Percentiles rank a stretch among this genome's conserved stretches.
Conservation (phyloP, 768 basidiomycete genomes). For the Crucibulum laeve region DNA sequence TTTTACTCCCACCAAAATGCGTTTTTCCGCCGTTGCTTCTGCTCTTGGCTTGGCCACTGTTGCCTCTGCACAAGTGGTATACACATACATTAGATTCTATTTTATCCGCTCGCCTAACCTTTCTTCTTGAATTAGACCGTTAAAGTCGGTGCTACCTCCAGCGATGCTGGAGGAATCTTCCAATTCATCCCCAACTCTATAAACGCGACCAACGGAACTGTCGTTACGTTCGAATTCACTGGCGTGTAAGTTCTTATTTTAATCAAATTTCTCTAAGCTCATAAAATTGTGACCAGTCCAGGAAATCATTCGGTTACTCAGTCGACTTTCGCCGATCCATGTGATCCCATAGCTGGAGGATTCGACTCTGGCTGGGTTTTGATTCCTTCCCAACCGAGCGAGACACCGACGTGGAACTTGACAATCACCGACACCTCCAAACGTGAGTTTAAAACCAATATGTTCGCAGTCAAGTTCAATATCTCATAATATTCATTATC, state of each 20-base stretch:
- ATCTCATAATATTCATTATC: conserved; percentile 2
- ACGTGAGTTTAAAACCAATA: conserved; percentile 28
- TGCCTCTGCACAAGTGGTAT: conserved; percentile 18
- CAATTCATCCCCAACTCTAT: conserved; percentile 41
- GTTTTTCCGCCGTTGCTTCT: conserved; percentile 4
- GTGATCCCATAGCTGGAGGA: conserved; percentile 37
- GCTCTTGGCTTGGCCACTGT: conserved; percentile 10
- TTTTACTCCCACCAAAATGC: conserved; percentile 5
- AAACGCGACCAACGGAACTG: conserved; percentile 37
- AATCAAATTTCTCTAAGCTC: not conserved
- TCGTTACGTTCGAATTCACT: conserved; percentile 45
- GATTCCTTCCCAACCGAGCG: conserved; percentile 23
- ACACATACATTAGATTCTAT: conserved; percentile 3
- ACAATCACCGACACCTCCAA: conserved; percentile 43
- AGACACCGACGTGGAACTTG: conserved; percentile 39
- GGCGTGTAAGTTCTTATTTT: conserved; percentile 30
- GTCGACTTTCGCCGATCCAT: conserved; percentile 40
- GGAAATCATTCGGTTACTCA: conserved; percentile 55
- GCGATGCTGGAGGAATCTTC: conserved; percentile 30
- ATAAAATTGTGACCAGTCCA: conserved; percentile 23
- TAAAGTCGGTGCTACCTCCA: conserved; percentile 31
- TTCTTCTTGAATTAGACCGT: conserved; percentile 16
- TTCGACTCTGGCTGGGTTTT: conserved; percentile 53
- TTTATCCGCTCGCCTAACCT: not conserved
- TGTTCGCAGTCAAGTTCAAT: not conserved